A percentile compares a stretch with the other conserved stretches of the same genome.
These are phyloP conservation scores for Hsuehochloa calcarea DNA, from an alignment of 176 grass and related monocot genomes.

Conservation along the genomic window DNA sequence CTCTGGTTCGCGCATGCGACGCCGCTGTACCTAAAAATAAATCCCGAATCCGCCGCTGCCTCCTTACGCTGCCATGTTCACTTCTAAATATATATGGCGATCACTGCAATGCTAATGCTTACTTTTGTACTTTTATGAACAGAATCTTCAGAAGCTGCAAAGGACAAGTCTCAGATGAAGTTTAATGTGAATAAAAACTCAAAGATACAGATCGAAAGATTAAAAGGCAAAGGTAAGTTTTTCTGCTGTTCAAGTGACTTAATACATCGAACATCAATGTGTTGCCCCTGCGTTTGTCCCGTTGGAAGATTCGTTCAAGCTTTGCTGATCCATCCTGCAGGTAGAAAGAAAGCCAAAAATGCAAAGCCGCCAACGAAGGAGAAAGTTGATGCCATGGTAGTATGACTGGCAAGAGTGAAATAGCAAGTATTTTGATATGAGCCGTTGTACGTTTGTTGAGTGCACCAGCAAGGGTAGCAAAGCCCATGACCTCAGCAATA, in stretches of 20 bases:
- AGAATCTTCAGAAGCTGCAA: slow-evolving; percentile 47
- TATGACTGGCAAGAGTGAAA: slow-evolving; percentile 31
- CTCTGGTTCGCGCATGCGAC: too few relatives aligned
- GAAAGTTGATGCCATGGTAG: slow-evolving; percentile 57
- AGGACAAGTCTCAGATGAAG: slow-evolving; percentile 48
- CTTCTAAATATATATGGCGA: not conserved
- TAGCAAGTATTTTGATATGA: not conserved
- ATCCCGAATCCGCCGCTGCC: too few relatives aligned
- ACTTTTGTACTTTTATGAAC: not conserved
- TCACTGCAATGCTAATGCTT: not conserved
- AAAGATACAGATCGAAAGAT: slow-evolving; percentile 65
- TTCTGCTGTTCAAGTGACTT: not conserved
- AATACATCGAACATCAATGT: not conserved
- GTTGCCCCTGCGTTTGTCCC: not conserved
- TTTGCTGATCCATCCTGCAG: slow-evolving; percentile 31
- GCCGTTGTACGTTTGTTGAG: not conserved
- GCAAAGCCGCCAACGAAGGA: slow-evolving; percentile 21
- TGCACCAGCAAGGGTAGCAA: not conserved
- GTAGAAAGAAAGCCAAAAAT: slow-evolving; percentile 64
- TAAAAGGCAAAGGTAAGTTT: slow-evolving; percentile 59
- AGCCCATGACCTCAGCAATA: not conserved
- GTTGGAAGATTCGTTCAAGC: not conserved
- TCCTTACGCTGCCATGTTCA: not conserved
- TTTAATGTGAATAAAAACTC: slow-evolving; percentile 64
- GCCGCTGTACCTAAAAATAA: too few relatives aligned